Percentiles rank a stretch among this genome's conserved stretches.
Conservation (phyloP, 2,329 filamentous ascomycete species). For the Venturia nashicola region DNA sequence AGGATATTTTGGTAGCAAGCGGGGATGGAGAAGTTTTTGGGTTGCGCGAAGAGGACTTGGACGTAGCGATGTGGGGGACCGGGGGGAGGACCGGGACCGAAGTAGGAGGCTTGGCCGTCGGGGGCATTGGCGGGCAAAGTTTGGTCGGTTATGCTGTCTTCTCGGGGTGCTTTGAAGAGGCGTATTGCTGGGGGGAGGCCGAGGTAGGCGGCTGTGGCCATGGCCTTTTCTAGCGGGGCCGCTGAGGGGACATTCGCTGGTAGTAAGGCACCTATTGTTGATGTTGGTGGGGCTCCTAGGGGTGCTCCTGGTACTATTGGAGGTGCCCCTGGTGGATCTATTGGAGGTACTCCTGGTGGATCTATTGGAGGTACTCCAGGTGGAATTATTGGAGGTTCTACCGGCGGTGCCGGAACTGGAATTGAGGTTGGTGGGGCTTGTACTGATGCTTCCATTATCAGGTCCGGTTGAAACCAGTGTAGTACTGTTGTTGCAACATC, state of each 20-base stretch:
- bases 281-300: not conserved
- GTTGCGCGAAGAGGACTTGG: slow-evolving; percentile 11
- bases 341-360: not conserved
- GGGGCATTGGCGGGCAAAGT: not conserved
- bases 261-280: not conserved
- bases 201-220: not conserved
- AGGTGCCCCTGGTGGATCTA: not conserved
- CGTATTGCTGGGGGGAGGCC: not conserved
- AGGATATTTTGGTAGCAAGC: slow-evolving; percentile 8
- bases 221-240: no score
- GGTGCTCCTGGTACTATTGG: no score
- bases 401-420: not conserved
- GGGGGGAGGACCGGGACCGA: slow-evolving; percentile 9
- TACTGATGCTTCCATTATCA: slow-evolving; percentile 3
- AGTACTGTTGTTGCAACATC: slow-evolving; percentile 10
- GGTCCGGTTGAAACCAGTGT: slow-evolving; percentile 12
- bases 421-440: not conserved
- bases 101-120: slow-evolving; percentile 3
- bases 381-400: not conserved
- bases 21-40: slow-evolving; percentile 6
- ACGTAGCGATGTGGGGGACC: slow-evolving; percentile 11
- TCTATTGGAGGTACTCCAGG: not conserved
- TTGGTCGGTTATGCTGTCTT: not conserved
- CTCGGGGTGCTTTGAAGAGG: not conserved
- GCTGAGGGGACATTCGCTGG: not conserved